These are phyloP conservation scores for Aplosporella prunicola DNA, from an alignment of 2,329 filamentous ascomycete species.

Conservation along the genomic window DNA sequence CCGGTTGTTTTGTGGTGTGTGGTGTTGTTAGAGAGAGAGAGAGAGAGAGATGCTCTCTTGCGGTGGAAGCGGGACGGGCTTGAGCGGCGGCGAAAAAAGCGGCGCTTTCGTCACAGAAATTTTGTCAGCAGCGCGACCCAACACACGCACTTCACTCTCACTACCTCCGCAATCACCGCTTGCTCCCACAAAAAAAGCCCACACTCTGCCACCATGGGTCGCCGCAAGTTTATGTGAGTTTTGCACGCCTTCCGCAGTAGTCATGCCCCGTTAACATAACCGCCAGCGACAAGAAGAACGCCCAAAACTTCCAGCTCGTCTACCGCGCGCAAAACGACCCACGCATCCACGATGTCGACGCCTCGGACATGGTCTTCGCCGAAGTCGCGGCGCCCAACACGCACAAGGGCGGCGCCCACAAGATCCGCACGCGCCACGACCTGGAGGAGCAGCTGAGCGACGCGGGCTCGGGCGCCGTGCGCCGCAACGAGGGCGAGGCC, in stretches of 20 bases:
- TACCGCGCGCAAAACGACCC: slow-evolving; percentile 97
- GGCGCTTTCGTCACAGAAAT: slow-evolving; percentile 11
- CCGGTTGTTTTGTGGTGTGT: slow-evolving; percentile 15
- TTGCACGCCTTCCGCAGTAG: not conserved
- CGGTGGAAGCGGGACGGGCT: slow-evolving; percentile 12
- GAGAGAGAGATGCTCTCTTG: slow-evolving; percentile 11
- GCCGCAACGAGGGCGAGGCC: slow-evolving; percentile 90
- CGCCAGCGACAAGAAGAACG: slow-evolving; percentile 74
- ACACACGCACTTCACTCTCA: slow-evolving; percentile 6
- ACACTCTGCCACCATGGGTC: slow-evolving; percentile 41
- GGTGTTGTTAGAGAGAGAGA: slow-evolving; percentile 12
- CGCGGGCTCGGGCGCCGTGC: slow-evolving; percentile 49
- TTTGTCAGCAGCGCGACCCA: slow-evolving; percentile 12
- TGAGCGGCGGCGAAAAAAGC: slow-evolving; percentile 9
- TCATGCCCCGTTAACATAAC: slow-evolving; percentile 22
- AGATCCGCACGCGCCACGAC: slow-evolving; percentile 62
- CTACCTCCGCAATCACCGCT: not conserved
- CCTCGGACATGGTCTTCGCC: slow-evolving; percentile 84
- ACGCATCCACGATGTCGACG: slow-evolving; percentile 82
- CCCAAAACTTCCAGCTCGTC: slow-evolving; percentile 87
- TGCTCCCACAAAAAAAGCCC: not conserved
- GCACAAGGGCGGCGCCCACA: slow-evolving; percentile 18
- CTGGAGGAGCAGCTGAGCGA: slow-evolving; percentile 66
- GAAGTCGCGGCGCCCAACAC: slow-evolving; percentile 41
- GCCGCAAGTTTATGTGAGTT: slow-evolving; percentile 62